phyloP scores from a whole-genome alignment of 495 filamentous ascomycete genomes.

The Tuber indicum region DNA sequence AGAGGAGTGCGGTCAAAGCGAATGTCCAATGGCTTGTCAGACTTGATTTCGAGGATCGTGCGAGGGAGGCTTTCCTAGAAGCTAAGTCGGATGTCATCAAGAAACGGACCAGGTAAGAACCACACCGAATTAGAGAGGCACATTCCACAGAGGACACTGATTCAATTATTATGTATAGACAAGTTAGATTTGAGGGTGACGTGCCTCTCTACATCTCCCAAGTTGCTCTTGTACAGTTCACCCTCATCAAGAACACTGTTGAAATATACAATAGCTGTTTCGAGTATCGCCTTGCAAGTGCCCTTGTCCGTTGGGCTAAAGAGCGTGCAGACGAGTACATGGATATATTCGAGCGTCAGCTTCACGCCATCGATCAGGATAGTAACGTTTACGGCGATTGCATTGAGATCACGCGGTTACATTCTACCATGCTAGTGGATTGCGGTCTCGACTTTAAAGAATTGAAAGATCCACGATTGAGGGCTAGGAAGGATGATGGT shows the following conservation, averaged over 20 bases:
- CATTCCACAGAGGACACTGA: not conserved
- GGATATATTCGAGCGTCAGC: constrained; percentile 66
- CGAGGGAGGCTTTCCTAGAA: constrained; percentile 76
- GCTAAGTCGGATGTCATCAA: constrained; percentile 68
- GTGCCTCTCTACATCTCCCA: constrained; percentile 88
- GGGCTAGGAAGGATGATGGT: constrained; percentile 26
- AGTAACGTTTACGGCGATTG: constrained; percentile 72
- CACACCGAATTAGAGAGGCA: not conserved
- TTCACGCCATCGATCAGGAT: constrained; percentile 67
- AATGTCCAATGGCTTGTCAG: constrained; percentile 77
- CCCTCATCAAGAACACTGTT: constrained; percentile 83
- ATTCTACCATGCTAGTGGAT: constrained; percentile 71
- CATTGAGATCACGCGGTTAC: constrained; percentile 70
- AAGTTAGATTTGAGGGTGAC: constrained; percentile 90
- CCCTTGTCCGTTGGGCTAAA: constrained; percentile 94
- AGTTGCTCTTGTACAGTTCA: constrained; percentile 95
- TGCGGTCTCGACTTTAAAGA: constrained; percentile 87
- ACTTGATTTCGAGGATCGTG: constrained; percentile 82
- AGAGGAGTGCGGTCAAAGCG: constrained; percentile 57
- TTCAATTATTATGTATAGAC: constrained; percentile 50
- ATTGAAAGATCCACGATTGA: constrained; percentile 49
- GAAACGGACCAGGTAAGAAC: constrained; percentile 67
- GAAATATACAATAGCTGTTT: constrained; percentile 85
- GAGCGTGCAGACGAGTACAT: constrained; percentile 88
- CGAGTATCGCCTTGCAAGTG: constrained; percentile 74